These are phyloP conservation scores for Carallia brachiata DNA, from an alignment of 345 rosid genomes.

Conservation along the genomic window DNA sequence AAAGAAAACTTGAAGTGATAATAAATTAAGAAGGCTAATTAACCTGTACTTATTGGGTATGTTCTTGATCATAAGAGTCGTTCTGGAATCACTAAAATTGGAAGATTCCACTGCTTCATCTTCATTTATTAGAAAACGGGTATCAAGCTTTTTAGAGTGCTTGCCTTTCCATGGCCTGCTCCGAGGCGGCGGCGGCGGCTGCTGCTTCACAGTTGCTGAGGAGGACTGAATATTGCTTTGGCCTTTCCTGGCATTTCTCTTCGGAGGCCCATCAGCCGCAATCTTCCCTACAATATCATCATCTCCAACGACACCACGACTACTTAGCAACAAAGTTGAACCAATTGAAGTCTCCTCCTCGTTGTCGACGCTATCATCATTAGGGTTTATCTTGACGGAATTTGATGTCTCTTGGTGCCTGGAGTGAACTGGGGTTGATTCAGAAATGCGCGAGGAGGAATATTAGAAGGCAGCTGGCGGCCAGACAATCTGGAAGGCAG, in stretches of 20 bases:
- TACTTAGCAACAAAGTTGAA: slow-evolving; percentile 29
- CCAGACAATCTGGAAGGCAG: neutral
- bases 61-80: slow-evolving; percentile 97
- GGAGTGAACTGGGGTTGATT: slow-evolving; percentile 12
- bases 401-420: slow-evolving; percentile 2
- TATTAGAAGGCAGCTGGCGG: neutral
- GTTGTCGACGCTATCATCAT: neutral
- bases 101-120: slow-evolving; percentile 44
- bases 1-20: neutral
- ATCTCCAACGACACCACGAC: slow-evolving; percentile 6
- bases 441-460: slow-evolving; percentile 13
- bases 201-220: slow-evolving; percentile 24
- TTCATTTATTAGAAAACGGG: slow-evolving; percentile 57
- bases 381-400: slow-evolving; percentile 30
- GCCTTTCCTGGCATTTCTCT: slow-evolving; percentile 32
- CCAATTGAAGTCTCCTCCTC: slow-evolving; percentile 22
- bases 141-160: slow-evolving; percentile 40
- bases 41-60: slow-evolving; percentile 95
- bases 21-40: neutral
- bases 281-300: slow-evolving; percentile 13
- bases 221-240: slow-evolving; percentile 10
- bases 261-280: slow-evolving; percentile 13
- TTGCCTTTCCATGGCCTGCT: slow-evolving; percentile 48
- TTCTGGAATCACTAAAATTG: slow-evolving; percentile 53
- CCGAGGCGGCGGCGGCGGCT: slow-evolving; percentile 17